Evolutionary conservation across 177 flowering plant species (phyloP).

Genomic region (Vitis hybrid): DNA sequence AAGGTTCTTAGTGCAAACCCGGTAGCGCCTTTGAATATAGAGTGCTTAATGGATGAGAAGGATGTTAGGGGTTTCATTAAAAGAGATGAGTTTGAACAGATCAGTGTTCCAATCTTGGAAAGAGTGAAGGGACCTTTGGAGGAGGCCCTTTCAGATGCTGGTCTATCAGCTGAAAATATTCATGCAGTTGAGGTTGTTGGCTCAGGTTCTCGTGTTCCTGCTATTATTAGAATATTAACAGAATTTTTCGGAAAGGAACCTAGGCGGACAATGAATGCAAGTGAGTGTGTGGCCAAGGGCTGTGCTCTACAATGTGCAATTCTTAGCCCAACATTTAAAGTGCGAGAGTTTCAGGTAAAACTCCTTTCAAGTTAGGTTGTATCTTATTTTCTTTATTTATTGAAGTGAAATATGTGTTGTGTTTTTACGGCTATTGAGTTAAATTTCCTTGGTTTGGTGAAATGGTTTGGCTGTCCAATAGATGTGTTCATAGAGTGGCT

Average conservation of each 20-base stretch:
- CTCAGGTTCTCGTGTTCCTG: slow-evolving; percentile 91
- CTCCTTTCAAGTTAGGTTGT: neutral
- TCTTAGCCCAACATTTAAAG: slow-evolving; percentile 96
- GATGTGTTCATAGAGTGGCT: too few species aligned
- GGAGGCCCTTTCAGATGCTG: slow-evolving; percentile 80
- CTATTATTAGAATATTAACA: slow-evolving; percentile 69
- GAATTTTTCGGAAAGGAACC: slow-evolving; percentile 95
- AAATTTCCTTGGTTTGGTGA: too few species aligned
- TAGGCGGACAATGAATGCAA: slow-evolving; percentile 96
- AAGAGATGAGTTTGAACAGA: slow-evolving; percentile 87
- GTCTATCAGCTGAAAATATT: slow-evolving; percentile 59
- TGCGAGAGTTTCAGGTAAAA: slow-evolving; percentile 84
- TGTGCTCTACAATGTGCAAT: slow-evolving; percentile 91
- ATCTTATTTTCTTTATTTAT: neutral
- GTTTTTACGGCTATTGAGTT: too few species aligned
- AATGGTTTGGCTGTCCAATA: too few species aligned
- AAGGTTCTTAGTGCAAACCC: slow-evolving; percentile 95
- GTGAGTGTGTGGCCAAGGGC: slow-evolving; percentile 93
- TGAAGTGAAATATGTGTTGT: too few species aligned
- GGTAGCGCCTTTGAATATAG: slow-evolving; percentile 82
- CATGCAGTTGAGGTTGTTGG: slow-evolving; percentile 91
- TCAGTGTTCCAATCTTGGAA: slow-evolving; percentile 79
- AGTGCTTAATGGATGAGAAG: slow-evolving; percentile 95
- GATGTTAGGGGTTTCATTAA: slow-evolving; percentile 85
- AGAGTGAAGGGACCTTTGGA: slow-evolving; percentile 85